Conservation (phyloP, 768 basidiomycete genomes). For the Mycena filopes region DNA sequence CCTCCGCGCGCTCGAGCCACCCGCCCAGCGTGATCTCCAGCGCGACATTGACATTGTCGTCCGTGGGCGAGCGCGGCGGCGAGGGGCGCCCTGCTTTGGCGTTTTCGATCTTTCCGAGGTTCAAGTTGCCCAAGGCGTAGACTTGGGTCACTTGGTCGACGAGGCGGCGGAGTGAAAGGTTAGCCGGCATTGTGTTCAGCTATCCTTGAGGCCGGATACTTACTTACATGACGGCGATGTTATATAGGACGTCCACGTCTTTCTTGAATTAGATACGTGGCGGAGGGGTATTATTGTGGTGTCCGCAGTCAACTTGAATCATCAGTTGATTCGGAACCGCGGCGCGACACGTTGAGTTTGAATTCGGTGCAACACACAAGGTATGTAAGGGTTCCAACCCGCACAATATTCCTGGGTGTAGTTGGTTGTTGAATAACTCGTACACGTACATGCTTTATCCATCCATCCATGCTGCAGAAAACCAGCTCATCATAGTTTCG, state of each 20-base stretch:
- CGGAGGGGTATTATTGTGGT: neutral
- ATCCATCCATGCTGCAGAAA: constrained; percentile 19
- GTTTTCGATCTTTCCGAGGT: constrained; percentile 37
- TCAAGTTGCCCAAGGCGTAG: constrained; percentile 31
- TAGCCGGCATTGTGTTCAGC: constrained; percentile 1
- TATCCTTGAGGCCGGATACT: too few species aligned
- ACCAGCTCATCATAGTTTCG: constrained; percentile 21
- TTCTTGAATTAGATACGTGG: neutral
- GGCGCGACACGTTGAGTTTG: neutral
- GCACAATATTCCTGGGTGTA: too few species aligned
- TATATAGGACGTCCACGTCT: constrained; percentile 7
- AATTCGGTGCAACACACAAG: too few species aligned
- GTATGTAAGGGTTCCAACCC: too few species aligned
- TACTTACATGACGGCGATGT: neutral
- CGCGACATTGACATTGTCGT: constrained; percentile 31
- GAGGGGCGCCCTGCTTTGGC: constrained; percentile 29
- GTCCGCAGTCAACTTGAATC: neutral
- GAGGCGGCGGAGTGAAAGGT: constrained; percentile 39
- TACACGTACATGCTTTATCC: constrained; percentile 2
- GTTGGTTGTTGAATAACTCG: neutral
- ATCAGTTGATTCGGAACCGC: constrained; percentile 9
- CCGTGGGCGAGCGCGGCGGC: constrained; percentile 10
- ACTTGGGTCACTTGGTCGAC: constrained; percentile 45
- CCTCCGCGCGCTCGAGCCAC: constrained; percentile 49
- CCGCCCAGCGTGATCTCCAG: constrained; percentile 37